Conservation (phyloP, 768 basidiomycete genomes). For the Tephrocybe sp. region DNA sequence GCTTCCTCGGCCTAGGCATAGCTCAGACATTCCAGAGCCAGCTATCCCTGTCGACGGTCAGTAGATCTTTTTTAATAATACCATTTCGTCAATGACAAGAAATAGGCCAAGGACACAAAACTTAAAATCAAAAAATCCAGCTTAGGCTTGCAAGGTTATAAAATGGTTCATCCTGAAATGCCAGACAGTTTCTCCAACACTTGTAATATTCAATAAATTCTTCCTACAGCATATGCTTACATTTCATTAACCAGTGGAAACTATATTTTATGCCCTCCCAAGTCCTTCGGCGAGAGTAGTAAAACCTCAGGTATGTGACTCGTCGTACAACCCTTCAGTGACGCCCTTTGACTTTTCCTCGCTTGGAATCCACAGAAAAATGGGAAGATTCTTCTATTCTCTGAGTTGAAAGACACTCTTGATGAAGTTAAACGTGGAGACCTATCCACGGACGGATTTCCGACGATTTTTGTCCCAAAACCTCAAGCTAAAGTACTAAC, state of each 20-base stretch:
- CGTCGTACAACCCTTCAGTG: neutral
- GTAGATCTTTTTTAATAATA: neutral
- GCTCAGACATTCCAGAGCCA: slow-evolving; percentile 34
- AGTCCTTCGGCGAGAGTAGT: slow-evolving; percentile 78
- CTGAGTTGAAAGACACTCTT: slow-evolving; percentile 4
- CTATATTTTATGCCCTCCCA: slow-evolving; percentile 73
- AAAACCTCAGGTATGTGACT: slow-evolving; percentile 57
- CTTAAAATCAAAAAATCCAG: slow-evolving; percentile 7
- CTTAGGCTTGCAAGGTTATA: slow-evolving; percentile 50
- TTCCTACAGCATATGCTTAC: no score
- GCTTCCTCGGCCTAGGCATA: slow-evolving; percentile 79
- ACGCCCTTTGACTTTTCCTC: neutral
- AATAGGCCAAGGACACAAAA: neutral
- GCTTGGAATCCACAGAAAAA: slow-evolving; percentile 7
- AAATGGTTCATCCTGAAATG: no score
- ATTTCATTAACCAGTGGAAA: slow-evolving; percentile 37
- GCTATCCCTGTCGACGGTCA: slow-evolving; percentile 19
- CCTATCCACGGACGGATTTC: slow-evolving; percentile 8
- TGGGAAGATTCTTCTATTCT: slow-evolving; percentile 13
- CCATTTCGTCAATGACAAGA: neutral
- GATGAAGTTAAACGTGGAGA: slow-evolving; percentile 9
- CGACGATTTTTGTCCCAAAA: neutral
- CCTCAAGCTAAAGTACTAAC: no score
- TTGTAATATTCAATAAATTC: no score
- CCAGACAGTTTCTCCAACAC: no score